These are phyloP conservation scores for Melampsora abietis-canadensis DNA, from an alignment of 1,284 basidiomycete species.

Conservation along the genomic window DNA sequence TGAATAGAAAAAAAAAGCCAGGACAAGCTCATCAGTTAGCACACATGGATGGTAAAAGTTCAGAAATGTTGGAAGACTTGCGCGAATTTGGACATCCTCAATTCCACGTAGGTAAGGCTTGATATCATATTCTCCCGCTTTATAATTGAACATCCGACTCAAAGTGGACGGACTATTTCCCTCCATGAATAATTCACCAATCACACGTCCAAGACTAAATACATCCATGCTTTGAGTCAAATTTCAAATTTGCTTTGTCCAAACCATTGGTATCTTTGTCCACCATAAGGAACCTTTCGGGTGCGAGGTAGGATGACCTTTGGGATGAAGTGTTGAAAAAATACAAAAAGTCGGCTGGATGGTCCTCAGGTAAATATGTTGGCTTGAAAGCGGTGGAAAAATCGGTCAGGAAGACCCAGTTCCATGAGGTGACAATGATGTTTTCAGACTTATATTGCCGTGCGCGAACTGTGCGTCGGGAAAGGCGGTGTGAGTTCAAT, in stretches of 20 bases:
- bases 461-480: constrained; percentile 67
- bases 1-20: constrained; percentile 57
- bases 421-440: constrained; percentile 91
- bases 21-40: not conserved
- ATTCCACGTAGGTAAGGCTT: constrained; percentile 71
- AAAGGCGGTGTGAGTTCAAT: not conserved
- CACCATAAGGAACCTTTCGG: constrained; percentile 87
- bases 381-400: constrained; percentile 93
- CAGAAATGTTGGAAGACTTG: too few species aligned
- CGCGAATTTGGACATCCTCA: constrained; percentile 74
- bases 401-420: constrained; percentile 91
- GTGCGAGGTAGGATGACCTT: constrained; percentile 92
- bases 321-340: constrained; percentile 94
- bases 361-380: constrained; percentile 88
- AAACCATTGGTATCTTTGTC: constrained; percentile 62
- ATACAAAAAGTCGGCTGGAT: constrained; percentile 95
- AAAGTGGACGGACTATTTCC: constrained; percentile 90
- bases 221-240: constrained; percentile 98
- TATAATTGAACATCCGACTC: constrained; percentile 91
- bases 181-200: constrained; percentile 93
- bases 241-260: constrained; percentile 73
- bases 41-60: not conserved
- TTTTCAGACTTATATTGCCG: constrained; percentile 99
- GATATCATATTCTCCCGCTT: constrained; percentile 76
- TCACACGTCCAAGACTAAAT: constrained; percentile 90